These are phyloP conservation scores for Toxoplasma gondii DNA, from an alignment of 169 alveolate species.

Conservation along the genomic window DNA sequence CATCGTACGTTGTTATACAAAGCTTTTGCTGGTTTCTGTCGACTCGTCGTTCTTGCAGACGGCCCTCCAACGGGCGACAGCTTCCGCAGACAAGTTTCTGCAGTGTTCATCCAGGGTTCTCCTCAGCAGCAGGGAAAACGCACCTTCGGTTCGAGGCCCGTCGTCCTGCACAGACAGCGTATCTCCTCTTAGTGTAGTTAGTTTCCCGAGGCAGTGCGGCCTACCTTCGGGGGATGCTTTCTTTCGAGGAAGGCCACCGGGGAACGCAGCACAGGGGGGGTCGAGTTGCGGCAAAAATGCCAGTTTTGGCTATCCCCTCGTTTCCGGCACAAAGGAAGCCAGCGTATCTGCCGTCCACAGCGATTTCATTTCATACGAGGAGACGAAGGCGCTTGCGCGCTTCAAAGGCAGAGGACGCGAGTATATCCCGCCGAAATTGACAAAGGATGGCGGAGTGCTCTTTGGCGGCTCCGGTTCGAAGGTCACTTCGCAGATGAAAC, in stretches of 20 bases:
- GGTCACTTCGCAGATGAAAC: slow-evolving; percentile 5
- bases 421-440: slow-evolving; percentile 14
- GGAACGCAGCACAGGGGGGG: not conserved
- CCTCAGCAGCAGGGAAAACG: not conserved
- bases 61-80: not conserved
- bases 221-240: not conserved
- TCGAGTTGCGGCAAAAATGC: not conserved
- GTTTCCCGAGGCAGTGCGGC: not conserved
- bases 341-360: not conserved
- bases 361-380: not conserved
- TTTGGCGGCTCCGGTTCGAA: not conserved
- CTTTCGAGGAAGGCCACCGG: too few species aligned
- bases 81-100: not conserved
- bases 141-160: not conserved
- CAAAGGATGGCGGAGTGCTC: not conserved
- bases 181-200: not conserved
- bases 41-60: not conserved
- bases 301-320: too few species aligned
- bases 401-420: not conserved
- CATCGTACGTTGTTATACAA: too few species aligned
- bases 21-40: not conserved
- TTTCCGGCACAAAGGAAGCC: too few species aligned
- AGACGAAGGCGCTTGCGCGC: not conserved
- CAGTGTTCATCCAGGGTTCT: not conserved
- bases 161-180: not conserved